Evolutionary conservation across 768 basidiomycete species (phyloP).

Genomic region (Jaapia argillacea): DNA sequence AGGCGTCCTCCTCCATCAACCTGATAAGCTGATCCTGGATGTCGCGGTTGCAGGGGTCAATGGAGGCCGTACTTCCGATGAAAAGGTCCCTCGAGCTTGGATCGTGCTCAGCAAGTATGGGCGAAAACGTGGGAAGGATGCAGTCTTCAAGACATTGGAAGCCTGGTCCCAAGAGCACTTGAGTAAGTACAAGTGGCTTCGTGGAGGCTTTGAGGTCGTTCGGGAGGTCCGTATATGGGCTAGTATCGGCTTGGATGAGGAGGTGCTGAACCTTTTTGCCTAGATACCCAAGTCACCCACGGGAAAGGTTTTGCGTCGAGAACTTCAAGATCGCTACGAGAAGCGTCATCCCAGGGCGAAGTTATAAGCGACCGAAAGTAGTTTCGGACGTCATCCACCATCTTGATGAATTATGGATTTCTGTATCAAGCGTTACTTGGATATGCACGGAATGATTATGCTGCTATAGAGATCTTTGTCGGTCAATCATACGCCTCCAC

Average conservation of each 20-base stretch:
- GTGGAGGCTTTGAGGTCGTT: slow-evolving; percentile 62
- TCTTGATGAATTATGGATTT: neutral
- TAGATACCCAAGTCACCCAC: slow-evolving; percentile 71
- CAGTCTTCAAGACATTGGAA: slow-evolving; percentile 38
- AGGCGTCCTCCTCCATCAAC: slow-evolving; percentile 49
- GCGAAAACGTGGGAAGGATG: slow-evolving; percentile 30
- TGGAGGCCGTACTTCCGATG: slow-evolving; percentile 61
- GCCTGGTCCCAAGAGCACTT: slow-evolving; percentile 52
- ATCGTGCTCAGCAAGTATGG: slow-evolving; percentile 54
- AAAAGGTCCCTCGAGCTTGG: slow-evolving; percentile 74
- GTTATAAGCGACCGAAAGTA: neutral
- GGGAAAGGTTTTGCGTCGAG: slow-evolving; percentile 58
- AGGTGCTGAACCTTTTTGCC: too few relatives aligned
- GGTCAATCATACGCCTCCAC: slow-evolving; percentile 33
- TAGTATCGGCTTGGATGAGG: too few relatives aligned
- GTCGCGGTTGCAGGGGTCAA: slow-evolving; percentile 65
- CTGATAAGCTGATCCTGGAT: slow-evolving; percentile 51
- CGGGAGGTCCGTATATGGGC: slow-evolving; percentile 39
- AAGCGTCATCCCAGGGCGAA: slow-evolving; percentile 1
- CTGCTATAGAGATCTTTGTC: neutral
- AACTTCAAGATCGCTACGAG: slow-evolving; percentile 52
- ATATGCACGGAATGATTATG: neutral
- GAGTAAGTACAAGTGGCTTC: slow-evolving; percentile 69
- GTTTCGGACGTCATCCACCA: neutral
- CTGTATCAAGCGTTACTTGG: neutral